Conservation (phyloP, 2,329 filamentous ascomycete species). For the Elsinoe fawcettii region DNA sequence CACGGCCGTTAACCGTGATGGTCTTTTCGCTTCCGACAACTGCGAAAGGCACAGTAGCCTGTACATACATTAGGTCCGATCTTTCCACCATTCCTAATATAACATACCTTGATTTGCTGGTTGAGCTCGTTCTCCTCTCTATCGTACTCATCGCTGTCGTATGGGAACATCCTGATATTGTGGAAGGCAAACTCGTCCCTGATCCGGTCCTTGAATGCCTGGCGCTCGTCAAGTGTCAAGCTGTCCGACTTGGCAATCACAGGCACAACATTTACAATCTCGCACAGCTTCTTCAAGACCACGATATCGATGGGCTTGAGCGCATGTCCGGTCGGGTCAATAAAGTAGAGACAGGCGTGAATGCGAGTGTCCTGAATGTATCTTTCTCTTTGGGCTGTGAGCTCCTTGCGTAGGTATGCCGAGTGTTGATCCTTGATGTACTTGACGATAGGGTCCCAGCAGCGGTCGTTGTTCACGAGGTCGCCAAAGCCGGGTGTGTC, state of each 20-base stretch:
- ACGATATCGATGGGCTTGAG: constrained; percentile 99
- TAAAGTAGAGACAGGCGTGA: constrained; percentile 99
- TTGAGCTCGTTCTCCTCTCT: constrained; percentile 92
- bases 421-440: constrained; percentile 99
- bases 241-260: constrained; percentile 98
- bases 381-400: constrained; percentile 95
- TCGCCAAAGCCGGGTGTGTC: constrained; percentile 98
- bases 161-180: constrained; percentile 99
- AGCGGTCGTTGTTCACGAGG: constrained; percentile 99
- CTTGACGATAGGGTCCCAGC: constrained; percentile 99
- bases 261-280: constrained; percentile 97
- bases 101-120: constrained; percentile 83
- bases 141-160: constrained; percentile 98
- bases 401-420: constrained; percentile 97
- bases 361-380: constrained; percentile 99
- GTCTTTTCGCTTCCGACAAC: constrained; percentile 97
- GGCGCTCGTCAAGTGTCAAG: constrained; percentile 88
- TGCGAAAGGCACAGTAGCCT: constrained; percentile 93
- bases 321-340: constrained; percentile 95
- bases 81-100: not conserved
- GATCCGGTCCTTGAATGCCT: constrained; percentile 93
- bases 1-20: constrained; percentile 94
- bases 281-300: constrained; percentile 97
- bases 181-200: constrained; percentile 99
- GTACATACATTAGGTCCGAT: constrained; percentile 17